Evolutionary conservation across 306 rosid genomes (phyloP), one percentile per base, ranked within the genome.

Genomic region (Cicer judaicum): DNA sequence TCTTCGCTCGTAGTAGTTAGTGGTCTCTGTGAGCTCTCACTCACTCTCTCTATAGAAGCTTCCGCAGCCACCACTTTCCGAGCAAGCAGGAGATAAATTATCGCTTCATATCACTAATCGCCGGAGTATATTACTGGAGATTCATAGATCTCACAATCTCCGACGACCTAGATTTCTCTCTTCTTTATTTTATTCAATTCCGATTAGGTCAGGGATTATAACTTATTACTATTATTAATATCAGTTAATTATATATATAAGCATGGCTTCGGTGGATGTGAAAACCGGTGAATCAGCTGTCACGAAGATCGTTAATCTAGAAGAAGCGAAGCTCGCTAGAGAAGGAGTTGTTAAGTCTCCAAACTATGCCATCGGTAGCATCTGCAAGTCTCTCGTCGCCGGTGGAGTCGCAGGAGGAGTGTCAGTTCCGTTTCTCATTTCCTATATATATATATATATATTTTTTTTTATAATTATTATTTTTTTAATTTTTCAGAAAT

Each of bases 391-490:
- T 44, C 95, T 95, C 24, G 81, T 90, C 8, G 99, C 99, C 4
- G 98, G 99, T 72, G 99, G 99, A 14, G 96, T 95, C 80, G 99
- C 99, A 0, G 99, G 99, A 54, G 99, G 98, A 84, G 92, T 95
- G 99, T 95, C 82, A 95, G 99, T 89, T 72, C 71, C 79, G 75
- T 70, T 77, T 85, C 80, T 81, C 68, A 7, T 7, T 73, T 65
- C 66, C 39, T 50, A 16, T 16, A 16, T 16, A 16, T 16, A 16
- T 16, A 16, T 16, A 16, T n/a, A n/a, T n/a, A n/a, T n/a, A n/a
- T n/a, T n/a, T n/a, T 16, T 16, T 0, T 16, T 56, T n/a, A 38
- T 0, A 12, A 18, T 19, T 64, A 8, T 52, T 29, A 29, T 29
- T 29, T 2, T 29, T 29, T 41, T 41, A 7, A 41, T 41, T 41